Percentiles rank a stretch among this genome's conserved stretches.
These are phyloP conservation scores for Citropsis articulata DNA, from an alignment of 345 rosid genomes.

Conservation along the genomic window DNA sequence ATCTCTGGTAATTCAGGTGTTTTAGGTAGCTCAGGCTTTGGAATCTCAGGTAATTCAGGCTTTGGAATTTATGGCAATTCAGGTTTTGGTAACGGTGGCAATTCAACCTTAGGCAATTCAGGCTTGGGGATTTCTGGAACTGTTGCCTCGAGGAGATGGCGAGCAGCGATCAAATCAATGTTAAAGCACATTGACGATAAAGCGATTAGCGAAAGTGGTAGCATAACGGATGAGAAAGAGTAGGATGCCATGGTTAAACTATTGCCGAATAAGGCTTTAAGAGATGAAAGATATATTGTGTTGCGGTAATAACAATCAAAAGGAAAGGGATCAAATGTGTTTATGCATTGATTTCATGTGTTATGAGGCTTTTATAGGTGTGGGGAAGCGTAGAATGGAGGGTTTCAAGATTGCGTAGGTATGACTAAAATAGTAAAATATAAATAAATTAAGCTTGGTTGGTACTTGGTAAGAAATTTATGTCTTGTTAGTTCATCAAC, in stretches of 20 bases:
- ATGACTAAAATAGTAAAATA: background rate
- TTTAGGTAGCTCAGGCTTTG: background rate
- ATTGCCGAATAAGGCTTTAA: background rate
- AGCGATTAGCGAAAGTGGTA: background rate
- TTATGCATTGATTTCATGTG: background rate
- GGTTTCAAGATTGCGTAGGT: background rate
- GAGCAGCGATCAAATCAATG: background rate
- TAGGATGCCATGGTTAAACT: slow-evolving; percentile 1
- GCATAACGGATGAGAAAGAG: background rate
- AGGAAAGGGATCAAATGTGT: background rate
- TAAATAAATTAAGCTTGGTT: background rate
- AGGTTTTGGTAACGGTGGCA: background rate
- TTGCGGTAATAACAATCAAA: background rate
- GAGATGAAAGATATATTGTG: background rate
- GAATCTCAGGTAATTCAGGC: background rate
- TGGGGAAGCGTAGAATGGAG: background rate
- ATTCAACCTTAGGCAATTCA: background rate
- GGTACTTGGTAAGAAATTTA: background rate
- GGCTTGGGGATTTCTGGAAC: slow-evolving; percentile 10
- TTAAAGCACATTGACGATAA: background rate
- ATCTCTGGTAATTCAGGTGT: background rate
- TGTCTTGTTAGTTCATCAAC: background rate
- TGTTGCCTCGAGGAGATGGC: slow-evolving; percentile 8
- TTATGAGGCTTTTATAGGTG: background rate
- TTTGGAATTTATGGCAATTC: slow-evolving; percentile 1